Percentiles rank a stretch among this genome's conserved stretches.
Conservation (phyloP, 768 basidiomycete species). For the Suillus americanus region DNA sequence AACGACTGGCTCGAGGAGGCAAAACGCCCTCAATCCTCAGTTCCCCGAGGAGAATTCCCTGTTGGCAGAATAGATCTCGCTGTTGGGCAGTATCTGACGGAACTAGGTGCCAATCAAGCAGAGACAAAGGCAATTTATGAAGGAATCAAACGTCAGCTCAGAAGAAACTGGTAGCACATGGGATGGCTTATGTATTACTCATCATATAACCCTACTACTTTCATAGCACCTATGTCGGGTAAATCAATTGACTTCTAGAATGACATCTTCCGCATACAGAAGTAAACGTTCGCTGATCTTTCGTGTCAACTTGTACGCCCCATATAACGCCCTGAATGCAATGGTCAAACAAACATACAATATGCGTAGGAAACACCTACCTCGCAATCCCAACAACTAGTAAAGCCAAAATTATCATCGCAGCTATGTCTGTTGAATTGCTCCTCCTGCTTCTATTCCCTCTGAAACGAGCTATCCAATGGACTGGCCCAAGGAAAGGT, state of each 20-base stretch:
- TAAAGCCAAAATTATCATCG: conserved; percentile 61
- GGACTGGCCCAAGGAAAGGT: conserved; percentile 64
- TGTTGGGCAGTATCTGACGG: conserved; percentile 71
- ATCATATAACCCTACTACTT: not conserved
- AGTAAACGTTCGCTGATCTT: conserved; percentile 57
- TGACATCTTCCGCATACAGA: conserved; percentile 74
- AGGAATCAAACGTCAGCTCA: conserved; percentile 65
- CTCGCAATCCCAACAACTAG: conserved; percentile 62
- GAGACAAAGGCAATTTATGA: conserved; percentile 71
- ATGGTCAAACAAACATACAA: conserved; percentile 12
- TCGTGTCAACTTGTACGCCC: conserved; percentile 69
- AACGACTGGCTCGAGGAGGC: conserved; percentile 79
- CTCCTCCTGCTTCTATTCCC: conserved; percentile 53
- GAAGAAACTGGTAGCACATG: conserved; percentile 60
- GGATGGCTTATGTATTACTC: not conserved
- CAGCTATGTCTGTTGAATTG: conserved; percentile 60
- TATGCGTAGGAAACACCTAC: conserved; percentile 35
- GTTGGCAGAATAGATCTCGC: conserved; percentile 74
- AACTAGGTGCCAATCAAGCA: conserved; percentile 58
- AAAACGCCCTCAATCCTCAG: conserved; percentile 67
- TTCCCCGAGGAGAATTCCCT: conserved; percentile 67
- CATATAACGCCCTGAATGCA: conserved; percentile 57
- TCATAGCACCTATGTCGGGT: not conserved
- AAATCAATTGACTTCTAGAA: conserved; percentile 66
- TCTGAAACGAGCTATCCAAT: conserved; percentile 68